Evolutionary conservation across 2,329 filamentous ascomycete genomes (phyloP).

Genomic region (Mariannaea elegans): DNA sequence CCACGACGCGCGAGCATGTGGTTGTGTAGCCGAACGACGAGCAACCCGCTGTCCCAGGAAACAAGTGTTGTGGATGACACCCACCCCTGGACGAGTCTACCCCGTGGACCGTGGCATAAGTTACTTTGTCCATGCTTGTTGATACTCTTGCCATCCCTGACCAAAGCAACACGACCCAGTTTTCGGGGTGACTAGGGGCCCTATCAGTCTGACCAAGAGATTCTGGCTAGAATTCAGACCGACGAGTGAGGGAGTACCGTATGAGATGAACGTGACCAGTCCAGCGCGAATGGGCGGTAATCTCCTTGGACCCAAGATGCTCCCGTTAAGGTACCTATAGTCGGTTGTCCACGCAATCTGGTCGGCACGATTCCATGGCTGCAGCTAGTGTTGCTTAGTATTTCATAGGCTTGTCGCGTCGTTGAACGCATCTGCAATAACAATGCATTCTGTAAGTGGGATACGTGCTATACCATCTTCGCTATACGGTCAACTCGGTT

Average conservation of each 20-base stretch:
- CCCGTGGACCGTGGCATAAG: slow-evolving; percentile 23
- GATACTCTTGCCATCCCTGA: slow-evolving; percentile 30
- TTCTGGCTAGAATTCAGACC: slow-evolving; percentile 11
- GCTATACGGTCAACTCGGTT: too few relatives aligned
- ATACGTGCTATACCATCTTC: too few relatives aligned
- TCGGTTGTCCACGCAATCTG: neutral
- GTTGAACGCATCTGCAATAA: neutral
- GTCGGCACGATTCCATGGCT: neutral
- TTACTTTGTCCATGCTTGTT: slow-evolving; percentile 13
- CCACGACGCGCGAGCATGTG: slow-evolving; percentile 10
- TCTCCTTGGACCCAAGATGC: neutral
- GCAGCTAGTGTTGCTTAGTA: neutral
- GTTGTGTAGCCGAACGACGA: neutral
- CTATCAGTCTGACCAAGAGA: slow-evolving; percentile 23
- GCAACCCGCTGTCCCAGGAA: too few relatives aligned
- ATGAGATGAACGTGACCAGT: too few relatives aligned
- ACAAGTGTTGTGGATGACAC: too few relatives aligned
- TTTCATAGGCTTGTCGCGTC: neutral
- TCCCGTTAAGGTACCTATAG: neutral
- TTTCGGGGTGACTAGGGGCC: slow-evolving; percentile 29
- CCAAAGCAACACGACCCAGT: slow-evolving; percentile 28
- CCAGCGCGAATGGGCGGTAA: neutral
- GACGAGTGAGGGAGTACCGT: neutral
- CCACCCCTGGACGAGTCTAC: too few relatives aligned
- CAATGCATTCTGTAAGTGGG: too few relatives aligned